These are phyloP conservation scores for Kregervanrija delftensis DNA, from an alignment of 805 yeast genomes.

Conservation along the genomic window DNA sequence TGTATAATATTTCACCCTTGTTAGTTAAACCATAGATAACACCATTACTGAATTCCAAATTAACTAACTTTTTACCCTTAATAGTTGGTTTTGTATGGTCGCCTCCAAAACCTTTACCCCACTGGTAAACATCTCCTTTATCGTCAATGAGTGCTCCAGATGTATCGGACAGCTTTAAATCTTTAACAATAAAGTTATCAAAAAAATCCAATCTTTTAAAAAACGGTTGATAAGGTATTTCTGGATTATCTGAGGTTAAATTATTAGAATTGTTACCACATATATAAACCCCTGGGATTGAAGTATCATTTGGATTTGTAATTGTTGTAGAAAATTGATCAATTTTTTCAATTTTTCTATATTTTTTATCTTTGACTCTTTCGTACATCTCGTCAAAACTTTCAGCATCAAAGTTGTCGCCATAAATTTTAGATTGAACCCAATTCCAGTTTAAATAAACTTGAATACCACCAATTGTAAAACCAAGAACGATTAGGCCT, in stretches of 20 bases:
- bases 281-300: constrained; percentile 51
- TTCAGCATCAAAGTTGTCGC: constrained; percentile 26
- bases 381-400: constrained; percentile 34
- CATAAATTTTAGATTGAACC: constrained; percentile 29
- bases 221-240: constrained; percentile 31
- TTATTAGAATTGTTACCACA: constrained; percentile 52
- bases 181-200: constrained; percentile 51
- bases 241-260: constrained; percentile 21
- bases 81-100: constrained; percentile 29
- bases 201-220: constrained; percentile 62
- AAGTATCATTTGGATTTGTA: constrained; percentile 31
- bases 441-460: constrained; percentile 33
- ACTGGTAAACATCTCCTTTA: constrained; percentile 68
- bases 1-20: constrained; percentile 38
- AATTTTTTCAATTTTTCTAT: constrained; percentile 12
- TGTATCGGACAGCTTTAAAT: constrained; percentile 44
- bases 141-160: constrained; percentile 55
- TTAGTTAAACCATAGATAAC: constrained; percentile 40
- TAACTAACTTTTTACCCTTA: constrained; percentile 38
- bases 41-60: constrained; percentile 48
- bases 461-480: constrained; percentile 35
- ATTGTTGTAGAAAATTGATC: constrained; percentile 17
- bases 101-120: constrained; percentile 42
- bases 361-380: constrained; percentile 18
- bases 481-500: constrained; percentile 36